phyloP scores from a whole-genome alignment of 148 eudicot genomes.

The Chenopodium berlandieri region DNA sequence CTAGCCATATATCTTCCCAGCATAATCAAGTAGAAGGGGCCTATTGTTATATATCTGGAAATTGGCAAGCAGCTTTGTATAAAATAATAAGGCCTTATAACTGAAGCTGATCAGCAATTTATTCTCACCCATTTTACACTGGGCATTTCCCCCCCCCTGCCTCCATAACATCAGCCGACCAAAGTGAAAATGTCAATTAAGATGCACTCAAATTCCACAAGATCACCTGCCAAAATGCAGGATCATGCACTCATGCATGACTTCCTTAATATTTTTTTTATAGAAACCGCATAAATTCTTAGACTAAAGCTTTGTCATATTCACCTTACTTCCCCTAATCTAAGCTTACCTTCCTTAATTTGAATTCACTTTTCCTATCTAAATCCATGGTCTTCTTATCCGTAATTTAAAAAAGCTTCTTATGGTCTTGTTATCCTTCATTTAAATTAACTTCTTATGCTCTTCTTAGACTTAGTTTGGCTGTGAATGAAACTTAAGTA shows the following conservation, averaged over 20 bases:
- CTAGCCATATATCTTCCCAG: background rate
- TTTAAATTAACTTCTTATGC: too few relatives aligned
- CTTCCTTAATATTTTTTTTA: too few relatives aligned
- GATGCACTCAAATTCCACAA: background rate
- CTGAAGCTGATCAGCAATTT: background rate
- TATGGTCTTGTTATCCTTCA: too few relatives aligned
- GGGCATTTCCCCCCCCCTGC: background rate
- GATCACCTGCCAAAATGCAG: background rate
- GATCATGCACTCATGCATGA: background rate
- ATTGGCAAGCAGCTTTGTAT: background rate
- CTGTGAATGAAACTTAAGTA: too few relatives aligned
- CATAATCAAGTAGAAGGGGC: background rate
- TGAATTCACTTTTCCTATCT: too few relatives aligned
- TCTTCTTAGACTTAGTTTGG: too few relatives aligned
- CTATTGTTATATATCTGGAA: background rate
- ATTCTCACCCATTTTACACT: background rate
- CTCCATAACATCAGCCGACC: background rate
- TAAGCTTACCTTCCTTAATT: too few relatives aligned
- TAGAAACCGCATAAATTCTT: too few relatives aligned
- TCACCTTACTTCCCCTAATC: too few relatives aligned
- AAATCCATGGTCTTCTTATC: too few relatives aligned
- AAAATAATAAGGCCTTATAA: background rate
- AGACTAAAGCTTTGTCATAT: too few relatives aligned
- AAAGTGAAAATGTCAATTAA: background rate
- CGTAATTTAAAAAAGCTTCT: too few relatives aligned